phyloP scores from a whole-genome alignment of 1,284 basidiomycete species.

The Athelia sp. region DNA sequence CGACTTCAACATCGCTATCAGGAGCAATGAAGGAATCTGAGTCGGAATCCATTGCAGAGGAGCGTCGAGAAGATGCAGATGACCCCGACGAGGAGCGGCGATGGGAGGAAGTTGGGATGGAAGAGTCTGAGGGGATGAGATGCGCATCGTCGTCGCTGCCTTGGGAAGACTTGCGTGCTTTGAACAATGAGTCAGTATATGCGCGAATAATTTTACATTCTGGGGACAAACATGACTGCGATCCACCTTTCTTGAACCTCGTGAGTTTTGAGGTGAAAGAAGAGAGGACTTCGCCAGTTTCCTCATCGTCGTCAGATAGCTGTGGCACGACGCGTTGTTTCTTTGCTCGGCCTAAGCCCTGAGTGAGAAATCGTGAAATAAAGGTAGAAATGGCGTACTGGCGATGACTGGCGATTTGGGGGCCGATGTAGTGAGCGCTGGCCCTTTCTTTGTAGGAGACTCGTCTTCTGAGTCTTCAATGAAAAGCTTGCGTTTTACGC shows the following conservation, averaged over 20 bases:
- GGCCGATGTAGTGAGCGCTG: constrained; percentile 5
- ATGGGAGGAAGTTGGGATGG: constrained; percentile 37
- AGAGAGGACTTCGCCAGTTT: constrained; percentile 29
- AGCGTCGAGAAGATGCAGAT: constrained; percentile 38
- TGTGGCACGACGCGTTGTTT: constrained; percentile 44
- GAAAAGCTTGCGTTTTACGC: constrained; percentile 65
- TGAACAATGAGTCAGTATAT: background rate
- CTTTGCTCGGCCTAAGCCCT: constrained; percentile 37
- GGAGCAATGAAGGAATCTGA: constrained; percentile 14
- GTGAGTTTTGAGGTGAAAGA: constrained; percentile 56
- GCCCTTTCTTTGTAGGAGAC: background rate
- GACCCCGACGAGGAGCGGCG: constrained; percentile 35
- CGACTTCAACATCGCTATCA: constrained; percentile 20
- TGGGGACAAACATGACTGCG: constrained; percentile 28
- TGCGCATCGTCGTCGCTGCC: constrained; percentile 62
- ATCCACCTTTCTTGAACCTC: constrained; percentile 53
- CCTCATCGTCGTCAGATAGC: constrained; percentile 44
- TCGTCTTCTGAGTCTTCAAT: constrained; percentile 70
- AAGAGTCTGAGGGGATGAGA: constrained; percentile 55
- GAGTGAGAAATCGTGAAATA: background rate
- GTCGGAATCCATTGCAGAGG: constrained; percentile 29
- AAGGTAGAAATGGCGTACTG: background rate
- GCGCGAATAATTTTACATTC: constrained; percentile 24
- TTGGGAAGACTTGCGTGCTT: constrained; percentile 31
- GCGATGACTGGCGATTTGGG: background rate